Percentiles rank a stretch among this genome's conserved stretches.
Evolutionary conservation across 345 rosid species (phyloP).

Genomic region (Nasturtium officinale): DNA sequence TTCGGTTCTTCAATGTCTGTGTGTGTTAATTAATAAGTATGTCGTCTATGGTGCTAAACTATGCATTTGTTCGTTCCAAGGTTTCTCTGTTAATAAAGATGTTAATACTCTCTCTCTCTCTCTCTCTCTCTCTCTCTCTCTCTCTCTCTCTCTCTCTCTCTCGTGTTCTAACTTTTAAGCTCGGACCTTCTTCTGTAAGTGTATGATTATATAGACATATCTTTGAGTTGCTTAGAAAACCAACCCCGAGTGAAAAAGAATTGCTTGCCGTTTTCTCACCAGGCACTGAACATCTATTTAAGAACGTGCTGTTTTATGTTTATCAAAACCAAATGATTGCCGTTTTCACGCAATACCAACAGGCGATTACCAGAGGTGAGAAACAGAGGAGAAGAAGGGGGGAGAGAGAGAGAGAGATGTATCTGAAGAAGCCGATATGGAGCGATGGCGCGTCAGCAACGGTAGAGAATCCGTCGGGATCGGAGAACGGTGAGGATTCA

Average conservation of each 20-base stretch:
- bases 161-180: neutral
- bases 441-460: conserved; percentile 46
- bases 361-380: neutral
- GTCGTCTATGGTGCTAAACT: conserved; percentile 10
- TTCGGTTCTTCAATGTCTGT: neutral
- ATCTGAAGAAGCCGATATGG: conserved; percentile 66
- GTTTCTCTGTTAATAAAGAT: conserved; percentile 21
- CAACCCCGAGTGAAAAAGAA: neutral
- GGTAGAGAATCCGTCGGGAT: conserved; percentile 36
- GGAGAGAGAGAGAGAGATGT: conserved; percentile 41
- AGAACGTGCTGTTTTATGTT: conserved; percentile 22
- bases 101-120: neutral
- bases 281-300: neutral
- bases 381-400: neutral
- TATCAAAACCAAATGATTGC: conserved; percentile 9
- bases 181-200: neutral
- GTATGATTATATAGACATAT: conserved; percentile 1
- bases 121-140: neutral
- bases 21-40: conserved; percentile 8
- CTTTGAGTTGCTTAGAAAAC: conserved; percentile 23
- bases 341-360: conserved; percentile 4
- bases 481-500: conserved; percentile 31
- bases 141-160: neutral
- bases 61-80: conserved; percentile 12
- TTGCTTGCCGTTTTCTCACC: conserved; percentile 26